A percentile compares a stretch with the other conserved stretches of the same genome.
Conservation (phyloP, 1,139 yeast species). For the Saccharomyces hybrid region DNA sequence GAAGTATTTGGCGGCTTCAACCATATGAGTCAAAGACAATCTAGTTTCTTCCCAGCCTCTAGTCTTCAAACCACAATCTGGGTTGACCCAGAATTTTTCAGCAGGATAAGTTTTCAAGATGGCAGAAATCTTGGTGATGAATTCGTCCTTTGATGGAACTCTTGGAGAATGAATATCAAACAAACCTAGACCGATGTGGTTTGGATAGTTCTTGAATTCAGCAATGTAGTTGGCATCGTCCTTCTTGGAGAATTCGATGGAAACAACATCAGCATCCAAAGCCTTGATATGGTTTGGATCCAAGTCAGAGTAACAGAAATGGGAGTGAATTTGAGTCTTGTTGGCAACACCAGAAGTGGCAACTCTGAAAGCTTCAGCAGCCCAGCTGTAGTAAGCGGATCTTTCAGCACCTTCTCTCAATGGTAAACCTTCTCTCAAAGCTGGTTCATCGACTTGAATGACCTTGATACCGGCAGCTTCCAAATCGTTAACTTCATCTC, state of each 20-base stretch:
- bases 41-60: conserved; percentile 92
- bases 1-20: conserved; percentile 95
- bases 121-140: conserved; percentile 85
- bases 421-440: conserved; percentile 99
- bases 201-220: conserved; percentile 97
- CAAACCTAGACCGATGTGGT: conserved; percentile 98
- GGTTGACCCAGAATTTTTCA: conserved; percentile 98
- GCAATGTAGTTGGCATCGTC: conserved; percentile 96
- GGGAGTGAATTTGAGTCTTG: conserved; percentile 97
- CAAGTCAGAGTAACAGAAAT: conserved; percentile 99
- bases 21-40: conserved; percentile 92
- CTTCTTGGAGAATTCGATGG: conserved; percentile 98
- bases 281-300: conserved; percentile 99
- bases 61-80: conserved; percentile 99
- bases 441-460: conserved; percentile 99
- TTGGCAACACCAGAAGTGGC: conserved; percentile 97
- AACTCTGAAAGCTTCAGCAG: conserved; percentile 98
- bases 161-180: conserved; percentile 99
- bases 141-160: conserved; percentile 96
- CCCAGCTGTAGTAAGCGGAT: conserved; percentile 95
- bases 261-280: conserved; percentile 97
- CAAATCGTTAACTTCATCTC: conserved; percentile 97
- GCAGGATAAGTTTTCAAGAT: conserved; percentile 96
- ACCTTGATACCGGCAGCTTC: conserved; percentile 97
- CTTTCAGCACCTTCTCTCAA: conserved; percentile 97